Conservation (phyloP, 139 green algal genomes). For the Protoeuglena noctilucae region DNA sequence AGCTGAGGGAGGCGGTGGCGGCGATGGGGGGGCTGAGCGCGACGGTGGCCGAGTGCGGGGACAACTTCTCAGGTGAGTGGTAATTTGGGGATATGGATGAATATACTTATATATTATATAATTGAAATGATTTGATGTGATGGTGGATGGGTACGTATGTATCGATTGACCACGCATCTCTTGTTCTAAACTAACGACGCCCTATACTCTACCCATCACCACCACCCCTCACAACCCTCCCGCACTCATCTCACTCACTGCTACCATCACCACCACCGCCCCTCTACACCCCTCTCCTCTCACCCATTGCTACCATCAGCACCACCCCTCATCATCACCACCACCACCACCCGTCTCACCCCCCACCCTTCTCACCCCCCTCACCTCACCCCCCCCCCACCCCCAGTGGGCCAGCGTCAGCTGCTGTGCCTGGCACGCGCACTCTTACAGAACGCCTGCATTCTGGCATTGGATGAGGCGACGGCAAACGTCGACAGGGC, state of each 20-base stretch:
- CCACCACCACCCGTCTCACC: conserved; percentile 20
- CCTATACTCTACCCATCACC: too few relatives aligned
- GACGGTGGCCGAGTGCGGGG: background rate
- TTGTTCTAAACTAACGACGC: too few relatives aligned
- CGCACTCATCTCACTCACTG: background rate
- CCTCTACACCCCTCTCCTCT: background rate
- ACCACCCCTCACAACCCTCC: background rate
- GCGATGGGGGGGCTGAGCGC: background rate
- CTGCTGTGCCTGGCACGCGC: conserved; percentile 79
- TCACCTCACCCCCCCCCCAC: too few relatives aligned
- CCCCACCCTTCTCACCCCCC: conserved; percentile 74
- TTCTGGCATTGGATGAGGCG: conserved; percentile 31
- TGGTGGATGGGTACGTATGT: too few relatives aligned
- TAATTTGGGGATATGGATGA: background rate
- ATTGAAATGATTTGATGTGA: too few relatives aligned
- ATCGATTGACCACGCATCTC: too few relatives aligned
- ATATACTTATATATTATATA: background rate
- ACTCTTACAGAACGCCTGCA: conserved; percentile 34
- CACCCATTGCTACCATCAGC: background rate
- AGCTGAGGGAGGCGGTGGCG: conserved; percentile 9
- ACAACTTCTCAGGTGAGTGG: background rate
- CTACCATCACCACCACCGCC: background rate
- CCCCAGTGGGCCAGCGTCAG: conserved; percentile 85
- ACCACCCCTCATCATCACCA: background rate
- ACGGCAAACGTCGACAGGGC: conserved; percentile 28